phyloP scores from a whole-genome alignment of 345 rosid species.

The Syzygium oleosum region DNA sequence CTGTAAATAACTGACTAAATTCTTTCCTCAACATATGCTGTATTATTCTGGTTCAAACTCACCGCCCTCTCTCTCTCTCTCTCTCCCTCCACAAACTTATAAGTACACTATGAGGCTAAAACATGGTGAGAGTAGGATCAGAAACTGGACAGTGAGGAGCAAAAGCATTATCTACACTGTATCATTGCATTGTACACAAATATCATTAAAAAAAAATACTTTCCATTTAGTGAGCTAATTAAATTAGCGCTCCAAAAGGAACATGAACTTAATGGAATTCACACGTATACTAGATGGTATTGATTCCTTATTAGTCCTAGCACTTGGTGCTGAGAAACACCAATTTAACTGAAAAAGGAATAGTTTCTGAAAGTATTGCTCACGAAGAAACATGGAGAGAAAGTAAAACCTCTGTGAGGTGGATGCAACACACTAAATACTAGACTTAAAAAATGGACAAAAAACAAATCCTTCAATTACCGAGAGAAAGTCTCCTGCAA shows the following conservation, averaged over 20 bases:
- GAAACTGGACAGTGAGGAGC: neutral
- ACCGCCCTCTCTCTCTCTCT: neutral
- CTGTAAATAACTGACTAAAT: neutral
- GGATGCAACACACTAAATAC: neutral
- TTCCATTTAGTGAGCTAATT: neutral
- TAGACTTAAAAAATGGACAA: neutral
- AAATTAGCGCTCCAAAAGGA: neutral
- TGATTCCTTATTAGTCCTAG: neutral
- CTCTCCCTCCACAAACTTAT: neutral
- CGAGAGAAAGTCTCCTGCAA: conserved; percentile 77
- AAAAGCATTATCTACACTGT: neutral
- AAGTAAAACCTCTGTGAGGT: neutral
- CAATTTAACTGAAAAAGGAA: neutral
- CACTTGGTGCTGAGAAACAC: neutral
- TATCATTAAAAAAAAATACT: neutral
- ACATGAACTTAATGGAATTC: neutral
- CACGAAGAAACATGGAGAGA: neutral
- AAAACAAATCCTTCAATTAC: conserved; percentile 25
- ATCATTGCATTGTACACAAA: neutral
- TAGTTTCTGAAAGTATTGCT: neutral
- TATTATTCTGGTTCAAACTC: neutral
- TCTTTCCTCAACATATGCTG: neutral
- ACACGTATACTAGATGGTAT: neutral
- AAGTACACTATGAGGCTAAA: neutral
- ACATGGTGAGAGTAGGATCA: neutral